Base-by-base conservation (phyloP, 208 protist genomes). In the Acanthamoeba healyi region DNA sequence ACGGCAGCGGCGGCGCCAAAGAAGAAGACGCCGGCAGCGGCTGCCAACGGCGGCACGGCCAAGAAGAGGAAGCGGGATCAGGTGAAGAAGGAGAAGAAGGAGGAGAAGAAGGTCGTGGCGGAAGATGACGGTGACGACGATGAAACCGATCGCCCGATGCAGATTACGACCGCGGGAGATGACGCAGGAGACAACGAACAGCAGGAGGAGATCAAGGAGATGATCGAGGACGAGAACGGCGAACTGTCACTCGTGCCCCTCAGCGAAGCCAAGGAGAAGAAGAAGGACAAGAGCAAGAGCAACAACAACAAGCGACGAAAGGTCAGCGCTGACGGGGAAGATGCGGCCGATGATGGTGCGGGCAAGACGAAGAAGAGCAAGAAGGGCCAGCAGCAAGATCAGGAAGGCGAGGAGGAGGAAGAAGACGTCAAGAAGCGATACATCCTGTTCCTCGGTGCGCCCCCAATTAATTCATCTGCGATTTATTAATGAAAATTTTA, bases 401-500 rank as follows among this genome's bases (percentile, higher is more conserved):
- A 79, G 42, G 36, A 46, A 32, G 70, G 5, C 9, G 36, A 79
- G 24, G 70, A 79, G 4, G 32, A 42, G 38, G 38, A 79, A 79
- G 38, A 79, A n/a, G 70, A 44, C 3, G 7, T 12, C 32, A 44
- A 79, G 82, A 32, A 63, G 82, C 12, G 40, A 44, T 89, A 89
- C 82, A 89, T 89, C 40, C 51, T 89, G 5, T 89, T 89, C 49
- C 46, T 89, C 32, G 82, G 82, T 89, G 32, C 40, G 49, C n/a
- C n/a, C n/a, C n/a, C n/a, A n/a, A n/a, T n/a, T n/a, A n/a, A n/a
- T n/a, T n/a, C n/a, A 54, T 54, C 49, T 54, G 49, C 49, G 10
- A 54, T 15, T 54, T 6, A 54, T 54, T 54, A 19, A 6, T 54
- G 49, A 54, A 6, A 15, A 54, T 54, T 54, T 54, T 54, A n/a